Evolutionary conservation across 2,329 filamentous ascomycete genomes (phyloP).

Genomic region (Talaromyces funiculosus): DNA sequence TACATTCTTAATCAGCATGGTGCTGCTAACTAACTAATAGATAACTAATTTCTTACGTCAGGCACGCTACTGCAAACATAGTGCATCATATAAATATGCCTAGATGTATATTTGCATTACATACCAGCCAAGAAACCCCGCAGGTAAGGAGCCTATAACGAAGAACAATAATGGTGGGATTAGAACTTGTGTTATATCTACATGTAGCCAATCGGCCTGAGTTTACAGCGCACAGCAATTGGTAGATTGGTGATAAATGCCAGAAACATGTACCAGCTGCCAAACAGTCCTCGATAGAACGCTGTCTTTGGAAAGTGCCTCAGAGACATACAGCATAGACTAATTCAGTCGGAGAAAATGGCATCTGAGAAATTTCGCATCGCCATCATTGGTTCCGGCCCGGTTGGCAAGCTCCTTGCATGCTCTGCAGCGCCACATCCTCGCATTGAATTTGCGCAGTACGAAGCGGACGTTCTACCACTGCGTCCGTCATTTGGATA

Average conservation of each 20-base stretch:
- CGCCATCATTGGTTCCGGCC: slow-evolving; percentile 6
- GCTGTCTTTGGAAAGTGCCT: background rate
- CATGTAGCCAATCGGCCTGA: no score
- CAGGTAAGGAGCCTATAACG: background rate
- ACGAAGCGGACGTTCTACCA: slow-evolving; percentile 3
- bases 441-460: slow-evolving; percentile 7
- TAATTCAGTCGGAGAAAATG: background rate
- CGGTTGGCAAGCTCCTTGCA: slow-evolving; percentile 8
- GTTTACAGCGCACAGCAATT: background rate
- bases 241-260: background rate
- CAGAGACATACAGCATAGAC: background rate
- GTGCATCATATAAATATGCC: background rate
- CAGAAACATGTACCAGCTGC: background rate
- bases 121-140: background rate
- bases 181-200: background rate
- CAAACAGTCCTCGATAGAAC: background rate
- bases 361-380: slow-evolving; percentile 5
- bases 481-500: slow-evolving; percentile 11
- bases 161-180: background rate
- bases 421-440: slow-evolving; percentile 6
- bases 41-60: background rate
- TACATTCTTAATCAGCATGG: background rate
- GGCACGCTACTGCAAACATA: background rate
- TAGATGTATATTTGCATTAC: no score
- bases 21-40: background rate